Base-by-base conservation (phyloP, 306 rosid genomes). In the Cicer arietinum region DNA sequence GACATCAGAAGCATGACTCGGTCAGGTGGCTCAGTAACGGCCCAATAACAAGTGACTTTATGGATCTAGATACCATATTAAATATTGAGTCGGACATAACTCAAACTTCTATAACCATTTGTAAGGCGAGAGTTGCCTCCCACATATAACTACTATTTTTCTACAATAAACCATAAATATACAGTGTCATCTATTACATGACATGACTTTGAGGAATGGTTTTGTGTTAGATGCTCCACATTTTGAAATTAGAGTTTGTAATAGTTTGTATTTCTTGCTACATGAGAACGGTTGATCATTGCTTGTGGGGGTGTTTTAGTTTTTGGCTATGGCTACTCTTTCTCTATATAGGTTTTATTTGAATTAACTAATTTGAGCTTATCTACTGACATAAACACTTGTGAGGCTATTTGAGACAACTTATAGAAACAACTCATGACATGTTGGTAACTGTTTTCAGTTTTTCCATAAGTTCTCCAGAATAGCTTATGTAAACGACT, bases 191-290 rank as follows among this genome's bases (percentile, higher is more conserved):
- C 16, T 42, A 44, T 69, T 8, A 18, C 63, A 60, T 50, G 59
- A 68, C 18, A 44, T 6, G 43, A 14, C 51, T 80, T 37, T 39
- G 58, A 62, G 48, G 70, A 70, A 50, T 57, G 63, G n/a, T 37
- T 5, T 66, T 46, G 43, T 76, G 18, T 57, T 56, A 44, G 71
- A 64, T 39, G 67, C 12, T 43, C 17, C 48, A 60, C 69, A 0
- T 35, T 72, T 13, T 37, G 44, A 30, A 39, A 42, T 72, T 13
- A 18, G 60, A 44, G 20, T 44, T 8, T 17, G 68, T 20, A 17
- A 72, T 51, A 41, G 57, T 45, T 7, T 54, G 37, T 30, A 43
- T n/a, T 7, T 16, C 57, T 22, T 25, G 12, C 47, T 22, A 2
- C 18, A 22, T 53, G 39, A 69, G 37, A 13, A 41, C 3, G 44